Base-by-base conservation (phyloP, 805 yeast species). In the Ogataea methanolica region DNA sequence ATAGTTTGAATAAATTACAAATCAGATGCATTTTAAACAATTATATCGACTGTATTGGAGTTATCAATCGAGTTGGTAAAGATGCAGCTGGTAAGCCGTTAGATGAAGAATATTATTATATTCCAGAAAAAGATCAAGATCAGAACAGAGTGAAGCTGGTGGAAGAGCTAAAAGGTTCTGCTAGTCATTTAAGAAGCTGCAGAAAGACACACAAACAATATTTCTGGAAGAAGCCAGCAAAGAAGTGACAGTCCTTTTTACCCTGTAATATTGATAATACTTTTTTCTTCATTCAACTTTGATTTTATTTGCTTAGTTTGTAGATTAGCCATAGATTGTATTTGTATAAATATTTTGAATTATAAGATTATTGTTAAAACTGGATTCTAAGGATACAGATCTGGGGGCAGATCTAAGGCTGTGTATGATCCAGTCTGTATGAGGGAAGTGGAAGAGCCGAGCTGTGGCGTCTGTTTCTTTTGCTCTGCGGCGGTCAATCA, bases 31-130 rank as follows among this genome's bases (percentile, higher is more conserved):
- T 78, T 6, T 58, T 78, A 33, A 65, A 67, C 8, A 67, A 73
- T 34, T 65, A 69, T 39, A 68, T 80, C 36, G 53, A 49, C n/a
- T 85, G 92, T 58, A 76, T 92, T 49, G 98, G 98, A n/a, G 85
- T 86, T 11, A 91, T 94, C 50, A 79, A 81, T 59, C 84, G 98
- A 65, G 75, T 78, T 49, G 97, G 97, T 42, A 91, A 90, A 65
- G 99, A 94, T 67, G 97, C 98, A 3, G 95, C 97, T 2, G 99
- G 98, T 11, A 89, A 90, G 65, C 88, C 87, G 4, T 73, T 94
- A 52, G 98, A 92, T 55, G 96, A 89, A 63, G 97, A 94, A 63
- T 94, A 88, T 62, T 94, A 90, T 66, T 94, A 94, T 62, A 81
- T 83, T 48, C 82, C 90, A 3, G 98, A 90, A 55, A 76, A 82